Percentiles rank a stretch among this genome's conserved stretches.
phyloP scores from a whole-genome alignment of 169 alveolate genomes.

The Cryptosporidium sp. region DNA sequence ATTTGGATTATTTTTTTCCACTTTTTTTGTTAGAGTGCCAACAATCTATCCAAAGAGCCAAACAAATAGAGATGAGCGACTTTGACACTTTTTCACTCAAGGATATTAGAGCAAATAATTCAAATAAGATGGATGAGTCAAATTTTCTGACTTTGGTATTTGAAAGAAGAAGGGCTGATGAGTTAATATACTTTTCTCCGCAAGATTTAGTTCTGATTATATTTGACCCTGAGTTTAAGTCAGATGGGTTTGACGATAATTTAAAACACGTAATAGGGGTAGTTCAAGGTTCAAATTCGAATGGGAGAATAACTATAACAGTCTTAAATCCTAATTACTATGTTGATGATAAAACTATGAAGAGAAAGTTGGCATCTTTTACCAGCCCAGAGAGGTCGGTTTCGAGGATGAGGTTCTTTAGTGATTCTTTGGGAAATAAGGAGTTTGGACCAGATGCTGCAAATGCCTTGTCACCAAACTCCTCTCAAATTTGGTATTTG shows the following conservation, averaged over 20 bases:
- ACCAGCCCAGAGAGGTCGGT: slow-evolving; percentile 26
- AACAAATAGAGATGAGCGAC: slow-evolving; percentile 63
- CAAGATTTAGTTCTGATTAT: slow-evolving; percentile 51
- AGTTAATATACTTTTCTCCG: slow-evolving; percentile 34
- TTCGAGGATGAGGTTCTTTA: background rate
- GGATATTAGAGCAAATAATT: slow-evolving; percentile 4
- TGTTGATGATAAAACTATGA: slow-evolving; percentile 5
- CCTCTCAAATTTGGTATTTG: slow-evolving; percentile 22
- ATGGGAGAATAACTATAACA: slow-evolving; percentile 29
- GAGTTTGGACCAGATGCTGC: background rate
- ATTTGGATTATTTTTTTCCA: slow-evolving; percentile 54
- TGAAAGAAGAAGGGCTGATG: slow-evolving; percentile 14
- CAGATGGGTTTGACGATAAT: background rate
- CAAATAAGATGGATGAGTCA: slow-evolving; percentile 9
- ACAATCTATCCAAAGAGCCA: slow-evolving; percentile 71
- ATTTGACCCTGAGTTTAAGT: slow-evolving; percentile 16
- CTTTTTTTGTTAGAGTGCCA: slow-evolving; percentile 66
- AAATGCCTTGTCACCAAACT: background rate
- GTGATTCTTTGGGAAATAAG: background rate
- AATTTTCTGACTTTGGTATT: slow-evolving; percentile 12
- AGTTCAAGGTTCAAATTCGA: slow-evolving; percentile 62
- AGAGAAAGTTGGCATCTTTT: slow-evolving; percentile 10
- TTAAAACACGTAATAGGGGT: slow-evolving; percentile 55
- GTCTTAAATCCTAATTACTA: slow-evolving; percentile 41
- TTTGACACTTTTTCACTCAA: slow-evolving; percentile 29